Conservation (phyloP, 192 early-diverging fungal species). For the Funneliformis geosporum region DNA sequence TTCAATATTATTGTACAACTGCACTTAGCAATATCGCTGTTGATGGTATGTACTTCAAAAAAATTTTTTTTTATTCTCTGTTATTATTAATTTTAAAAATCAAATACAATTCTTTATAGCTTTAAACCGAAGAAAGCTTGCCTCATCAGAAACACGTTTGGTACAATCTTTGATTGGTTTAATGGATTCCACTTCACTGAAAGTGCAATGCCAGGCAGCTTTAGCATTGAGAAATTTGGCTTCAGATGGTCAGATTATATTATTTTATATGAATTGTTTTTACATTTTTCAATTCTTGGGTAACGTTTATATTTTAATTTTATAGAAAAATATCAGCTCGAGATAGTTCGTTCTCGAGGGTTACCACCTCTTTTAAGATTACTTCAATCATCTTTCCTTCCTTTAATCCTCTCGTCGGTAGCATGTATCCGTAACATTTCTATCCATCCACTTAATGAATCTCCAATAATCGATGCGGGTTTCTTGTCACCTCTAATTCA, state of each 20-base stretch:
- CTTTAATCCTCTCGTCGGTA: slow-evolving; percentile 78
- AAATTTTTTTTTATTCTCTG: background rate
- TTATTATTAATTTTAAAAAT: background rate
- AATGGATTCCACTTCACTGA: slow-evolving; percentile 74
- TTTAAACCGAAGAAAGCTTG: slow-evolving; percentile 63
- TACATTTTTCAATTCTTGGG: background rate
- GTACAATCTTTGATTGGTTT: slow-evolving; percentile 76
- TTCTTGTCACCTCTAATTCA: slow-evolving; percentile 71
- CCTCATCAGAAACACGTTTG: slow-evolving; percentile 71
- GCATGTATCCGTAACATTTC: slow-evolving; percentile 90
- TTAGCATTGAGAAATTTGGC: slow-evolving; percentile 87
- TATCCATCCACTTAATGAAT: slow-evolving; percentile 84
- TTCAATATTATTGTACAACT: slow-evolving; percentile 90
- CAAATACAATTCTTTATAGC: slow-evolving; percentile 18
- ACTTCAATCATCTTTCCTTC: slow-evolving; percentile 71
- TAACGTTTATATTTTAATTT: slow-evolving; percentile 13
- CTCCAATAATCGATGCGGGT: slow-evolving; percentile 78
- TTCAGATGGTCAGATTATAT: slow-evolving; percentile 57
- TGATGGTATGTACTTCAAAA: slow-evolving; percentile 52
- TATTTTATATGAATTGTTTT: background rate
- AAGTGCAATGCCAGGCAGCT: slow-evolving; percentile 87
- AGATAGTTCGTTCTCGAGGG: slow-evolving; percentile 77
- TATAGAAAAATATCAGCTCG: slow-evolving; percentile 80
- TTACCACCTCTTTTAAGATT: slow-evolving; percentile 72
- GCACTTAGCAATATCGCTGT: slow-evolving; percentile 90